Evolutionary conservation across 768 basidiomycete species (phyloP).

Genomic region (Suillus paluster): DNA sequence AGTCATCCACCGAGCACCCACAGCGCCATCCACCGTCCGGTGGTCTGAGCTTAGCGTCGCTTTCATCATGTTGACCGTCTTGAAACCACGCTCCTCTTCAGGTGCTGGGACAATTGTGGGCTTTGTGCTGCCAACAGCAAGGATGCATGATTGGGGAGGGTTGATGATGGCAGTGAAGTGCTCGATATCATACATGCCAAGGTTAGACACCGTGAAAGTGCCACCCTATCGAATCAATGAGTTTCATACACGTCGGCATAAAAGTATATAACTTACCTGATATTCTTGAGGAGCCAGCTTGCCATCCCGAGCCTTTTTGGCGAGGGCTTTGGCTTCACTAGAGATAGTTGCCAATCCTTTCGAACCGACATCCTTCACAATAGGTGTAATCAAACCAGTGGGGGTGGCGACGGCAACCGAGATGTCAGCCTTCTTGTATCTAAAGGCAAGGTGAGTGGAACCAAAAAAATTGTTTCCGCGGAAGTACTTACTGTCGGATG

Average conservation of each 20-base stretch:
- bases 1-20: conserved; percentile 89
- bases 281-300: conserved; percentile 95
- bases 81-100: conserved; percentile 94
- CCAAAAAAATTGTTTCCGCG: background rate
- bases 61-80: conserved; percentile 90
- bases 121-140: conserved; percentile 89
- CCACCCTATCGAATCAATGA: conserved; percentile 65
- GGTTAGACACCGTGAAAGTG: conserved; percentile 98
- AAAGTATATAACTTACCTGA: conserved; percentile 61
- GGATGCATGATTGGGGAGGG: conserved; percentile 96
- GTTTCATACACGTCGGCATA: background rate
- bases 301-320: conserved; percentile 95
- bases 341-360: conserved; percentile 96
- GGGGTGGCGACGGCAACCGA: conserved; percentile 97
- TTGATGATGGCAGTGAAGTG: conserved; percentile 99
- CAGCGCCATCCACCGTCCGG: conserved; percentile 94
- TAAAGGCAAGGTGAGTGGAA: conserved; percentile 29
- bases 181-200: conserved; percentile 95
- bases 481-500: conserved; percentile 81
- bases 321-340: conserved; percentile 87
- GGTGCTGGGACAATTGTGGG: conserved; percentile 87
- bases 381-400: conserved; percentile 95
- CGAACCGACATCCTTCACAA: conserved; percentile 89
- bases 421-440: conserved; percentile 97
- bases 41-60: conserved; percentile 96